Percentiles rank a stretch among this genome's conserved stretches.
Conservation (phyloP, 441 rosid species). For the Euphorbia schlechtendalii region DNA sequence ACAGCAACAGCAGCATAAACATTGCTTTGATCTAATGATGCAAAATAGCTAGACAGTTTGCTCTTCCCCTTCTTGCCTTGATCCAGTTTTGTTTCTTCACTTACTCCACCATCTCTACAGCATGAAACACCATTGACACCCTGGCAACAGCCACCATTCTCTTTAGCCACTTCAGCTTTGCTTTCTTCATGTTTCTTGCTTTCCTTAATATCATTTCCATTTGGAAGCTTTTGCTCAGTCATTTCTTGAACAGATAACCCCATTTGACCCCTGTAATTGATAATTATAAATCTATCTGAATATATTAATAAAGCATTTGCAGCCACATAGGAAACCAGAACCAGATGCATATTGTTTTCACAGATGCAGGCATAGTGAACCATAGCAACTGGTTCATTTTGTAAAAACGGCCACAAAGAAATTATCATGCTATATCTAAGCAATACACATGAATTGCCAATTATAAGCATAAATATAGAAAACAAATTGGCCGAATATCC, state of each 20-base stretch:
- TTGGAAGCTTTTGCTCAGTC: constrained; percentile 35
- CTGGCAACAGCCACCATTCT: constrained; percentile 74
- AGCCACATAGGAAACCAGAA: not conserved
- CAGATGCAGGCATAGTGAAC: not conserved
- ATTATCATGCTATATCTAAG: too few relatives aligned
- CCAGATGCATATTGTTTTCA: not conserved
- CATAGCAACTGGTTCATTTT: not conserved
- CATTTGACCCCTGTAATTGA: constrained; percentile 68
- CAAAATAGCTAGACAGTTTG: constrained; percentile 33
- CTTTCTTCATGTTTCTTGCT: constrained; percentile 33
- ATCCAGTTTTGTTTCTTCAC: constrained; percentile 29
- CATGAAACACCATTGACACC: constrained; percentile 63
- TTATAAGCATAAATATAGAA: too few relatives aligned
- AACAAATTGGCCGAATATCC: too few relatives aligned
- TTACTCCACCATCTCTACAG: constrained; percentile 49
- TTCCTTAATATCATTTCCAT: constrained; percentile 46
- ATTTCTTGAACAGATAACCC: constrained; percentile 33
- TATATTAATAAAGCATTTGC: not conserved
- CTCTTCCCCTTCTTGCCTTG: constrained; percentile 20
- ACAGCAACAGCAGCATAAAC: constrained; percentile 45
- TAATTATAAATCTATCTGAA: not conserved
- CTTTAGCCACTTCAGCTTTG: constrained; percentile 19
- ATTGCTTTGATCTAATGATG: constrained; percentile 46
- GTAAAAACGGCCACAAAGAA: too few relatives aligned
- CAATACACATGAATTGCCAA: too few relatives aligned